Evolutionary conservation across 345 rosid genomes (phyloP), one percentile per base, ranked within the genome.

Genomic region (Populus deltoides): DNA sequence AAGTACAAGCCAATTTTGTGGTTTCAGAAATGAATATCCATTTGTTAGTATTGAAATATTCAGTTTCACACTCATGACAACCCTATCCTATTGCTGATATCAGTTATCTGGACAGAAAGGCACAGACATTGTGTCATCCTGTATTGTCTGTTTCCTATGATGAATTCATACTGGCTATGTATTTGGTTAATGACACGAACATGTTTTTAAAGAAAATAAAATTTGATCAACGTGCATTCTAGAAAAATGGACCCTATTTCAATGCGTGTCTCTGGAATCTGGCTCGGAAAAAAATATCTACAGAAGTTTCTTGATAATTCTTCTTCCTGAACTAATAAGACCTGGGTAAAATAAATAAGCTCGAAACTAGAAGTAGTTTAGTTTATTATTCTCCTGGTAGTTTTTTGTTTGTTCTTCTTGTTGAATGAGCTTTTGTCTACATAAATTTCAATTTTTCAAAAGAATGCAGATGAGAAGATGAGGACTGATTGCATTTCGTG

Each of bases 351-450:
- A 51, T 6, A 51, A 51, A 65, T 27, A 29, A 27, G 36, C 4
- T 24, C 33, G 7, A 63, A 25, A 24, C 3, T 13, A 7, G 31
- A 12, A 62, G 73, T 51, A 8, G 22, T 20, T 24, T 71, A 6
- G 4, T n/a, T 22, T 43, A 45, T 20, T 45, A 16, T 22, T 6
- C 59, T 24, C 22, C 17, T n/a, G n/a, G 18, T 1, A 47, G 22
- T 1, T 1, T 18, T 47, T 5, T 8, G 24, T 36, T 49, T n/a
- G 53, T 72, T 25, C 6, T 73, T 57, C 51, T n/a, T 65, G 67
- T 74, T 47, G 82, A 69, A 74, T 63, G 68, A 33, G 11, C 61
- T 59, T 57, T 47, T 75, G 75, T 63, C 61, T 25, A 3, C 8
- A 45, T n/a, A 5, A 17, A 15, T 57, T 74, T 20, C 13, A 12